phyloP scores from a whole-genome alignment of 257 asterid genomes.

The Nyctanthes arbortristis region DNA sequence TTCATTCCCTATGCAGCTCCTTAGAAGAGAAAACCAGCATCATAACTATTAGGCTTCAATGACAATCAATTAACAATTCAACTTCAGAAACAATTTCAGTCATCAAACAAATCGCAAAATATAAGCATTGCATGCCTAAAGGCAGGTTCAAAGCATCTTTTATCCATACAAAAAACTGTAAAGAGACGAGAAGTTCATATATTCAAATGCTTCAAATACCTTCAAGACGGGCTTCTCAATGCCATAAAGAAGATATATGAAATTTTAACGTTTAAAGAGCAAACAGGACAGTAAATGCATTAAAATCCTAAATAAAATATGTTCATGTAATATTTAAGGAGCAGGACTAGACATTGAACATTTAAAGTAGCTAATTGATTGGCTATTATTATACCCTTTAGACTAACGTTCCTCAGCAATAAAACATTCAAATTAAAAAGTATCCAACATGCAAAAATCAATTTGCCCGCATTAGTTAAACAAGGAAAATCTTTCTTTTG shows the following conservation, averaged over 20 bases:
- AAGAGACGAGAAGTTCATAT: neutral
- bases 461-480: neutral
- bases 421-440: neutral
- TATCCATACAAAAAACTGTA: neutral
- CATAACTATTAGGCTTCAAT: neutral
- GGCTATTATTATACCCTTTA: no score
- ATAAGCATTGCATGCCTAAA: neutral
- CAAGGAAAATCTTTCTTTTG: constrained; percentile 7
- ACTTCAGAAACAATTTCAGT: constrained; percentile 9
- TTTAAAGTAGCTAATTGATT: neutral
- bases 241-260: neutral
- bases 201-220: neutral
- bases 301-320: no score
- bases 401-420: neutral
- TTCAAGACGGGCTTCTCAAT: neutral
- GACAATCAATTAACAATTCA: neutral
- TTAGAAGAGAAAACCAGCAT: neutral
- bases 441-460: neutral
- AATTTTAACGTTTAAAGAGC: no score
- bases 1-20: neutral
- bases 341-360: constrained; percentile 5
- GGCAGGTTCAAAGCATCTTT: neutral
- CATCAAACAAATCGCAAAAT: neutral
- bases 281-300: no score
- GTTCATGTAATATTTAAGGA: no score